phyloP scores from a whole-genome alignment of 257 asterid species.

The Buddleja alternifolia region DNA sequence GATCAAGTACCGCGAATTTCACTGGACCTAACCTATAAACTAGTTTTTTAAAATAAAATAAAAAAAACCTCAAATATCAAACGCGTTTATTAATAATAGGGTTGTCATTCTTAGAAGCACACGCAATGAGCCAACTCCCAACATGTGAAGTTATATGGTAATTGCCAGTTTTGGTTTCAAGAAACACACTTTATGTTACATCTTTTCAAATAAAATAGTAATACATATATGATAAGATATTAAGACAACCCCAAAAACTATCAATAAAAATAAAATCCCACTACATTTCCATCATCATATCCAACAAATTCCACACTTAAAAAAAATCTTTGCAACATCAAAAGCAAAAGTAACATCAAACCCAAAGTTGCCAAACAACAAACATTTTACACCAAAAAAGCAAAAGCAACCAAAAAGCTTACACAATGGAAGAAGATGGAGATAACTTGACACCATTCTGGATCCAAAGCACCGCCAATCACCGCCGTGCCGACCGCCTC shows the following conservation, averaged over 20 bases:
- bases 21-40: too few species aligned
- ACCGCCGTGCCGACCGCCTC: conserved; percentile 60
- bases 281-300: conserved; percentile 42
- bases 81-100: conserved; percentile 43
- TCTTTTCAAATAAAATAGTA: not conserved
- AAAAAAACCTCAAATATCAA: not conserved
- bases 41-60: too few species aligned
- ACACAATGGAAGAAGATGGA: conserved; percentile 64
- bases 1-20: too few species aligned
- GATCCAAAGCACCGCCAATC: conserved; percentile 58
- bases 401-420: not conserved
- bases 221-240: not conserved
- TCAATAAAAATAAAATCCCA: conserved; percentile 40
- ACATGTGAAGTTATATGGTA: conserved; percentile 32
- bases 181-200: not conserved
- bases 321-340: conserved; percentile 33
- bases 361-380: not conserved
- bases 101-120: conserved; percentile 51
- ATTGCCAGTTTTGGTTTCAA: conserved; percentile 33
- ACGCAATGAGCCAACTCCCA: conserved; percentile 29
- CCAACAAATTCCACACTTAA: conserved; percentile 18
- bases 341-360: conserved; percentile 27
- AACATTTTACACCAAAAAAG: conserved; percentile 15
- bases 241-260: conserved; percentile 23
- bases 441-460: conserved; percentile 74